phyloP scores from a whole-genome alignment of 805 yeast genomes.

The Monosporozyma unispora region DNA sequence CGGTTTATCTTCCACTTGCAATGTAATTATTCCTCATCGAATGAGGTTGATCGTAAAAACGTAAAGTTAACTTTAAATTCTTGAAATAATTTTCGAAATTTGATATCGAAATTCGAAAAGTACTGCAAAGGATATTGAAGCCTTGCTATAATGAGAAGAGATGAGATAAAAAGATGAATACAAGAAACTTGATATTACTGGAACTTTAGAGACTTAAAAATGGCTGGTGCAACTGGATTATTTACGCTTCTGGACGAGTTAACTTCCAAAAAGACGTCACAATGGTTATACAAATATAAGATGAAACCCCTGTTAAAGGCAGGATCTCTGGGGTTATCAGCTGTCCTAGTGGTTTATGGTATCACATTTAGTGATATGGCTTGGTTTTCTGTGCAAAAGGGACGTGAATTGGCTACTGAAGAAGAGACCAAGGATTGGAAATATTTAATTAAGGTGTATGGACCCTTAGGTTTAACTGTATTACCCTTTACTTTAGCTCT shows the following conservation, averaged over 20 bases:
- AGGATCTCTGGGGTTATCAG: constrained; percentile 14
- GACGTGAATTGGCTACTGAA: constrained; percentile 7
- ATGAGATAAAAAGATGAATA: background rate
- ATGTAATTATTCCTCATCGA: no score
- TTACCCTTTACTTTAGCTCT: constrained; percentile 23
- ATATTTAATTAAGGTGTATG: constrained; percentile 16
- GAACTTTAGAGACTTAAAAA: no score
- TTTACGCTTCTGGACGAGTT: constrained; percentile 5
- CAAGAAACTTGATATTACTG: no score
- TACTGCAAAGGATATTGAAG: background rate
- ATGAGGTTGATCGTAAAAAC: background rate
- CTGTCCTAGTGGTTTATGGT: constrained; percentile 23
- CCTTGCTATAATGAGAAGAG: background rate
- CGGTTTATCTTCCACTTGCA: background rate
- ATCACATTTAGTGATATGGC: constrained; percentile 24
- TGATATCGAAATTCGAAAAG: background rate
- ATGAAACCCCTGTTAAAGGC: constrained; percentile 5
- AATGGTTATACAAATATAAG: constrained; percentile 6
- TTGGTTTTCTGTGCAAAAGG: constrained; percentile 13
- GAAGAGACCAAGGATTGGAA: constrained; percentile 8
- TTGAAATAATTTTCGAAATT: background rate
- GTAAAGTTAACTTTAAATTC: background rate
- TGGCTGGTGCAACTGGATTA: constrained; percentile 1
- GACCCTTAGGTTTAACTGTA: constrained; percentile 19
- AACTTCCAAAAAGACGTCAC: constrained; percentile 3